Base-by-base conservation (phyloP, 306 rosid genomes). In the Vicia sativa region DNA sequence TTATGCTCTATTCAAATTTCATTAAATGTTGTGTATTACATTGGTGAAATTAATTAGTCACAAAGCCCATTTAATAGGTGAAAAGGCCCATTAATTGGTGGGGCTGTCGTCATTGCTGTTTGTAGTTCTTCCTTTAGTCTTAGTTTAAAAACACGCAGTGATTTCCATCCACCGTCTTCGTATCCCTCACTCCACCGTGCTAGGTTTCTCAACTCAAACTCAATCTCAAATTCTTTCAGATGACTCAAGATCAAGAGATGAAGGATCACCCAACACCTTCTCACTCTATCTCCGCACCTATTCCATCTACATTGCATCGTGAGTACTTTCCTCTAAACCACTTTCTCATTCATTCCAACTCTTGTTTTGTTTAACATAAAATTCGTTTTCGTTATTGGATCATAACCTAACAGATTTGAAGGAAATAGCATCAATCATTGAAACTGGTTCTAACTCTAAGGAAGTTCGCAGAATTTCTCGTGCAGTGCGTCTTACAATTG, bases 391-490 rank as follows among this genome's bases (percentile, higher is more conserved):
- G 16, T 0, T 55, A 41, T 28, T 67, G 45, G 4, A 73, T 35
- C 21, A 4, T 2, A 11, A 46, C 12, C 18, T 38, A 56, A 43
- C 85, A 95, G 99, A 87, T 84, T 87, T 95, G 87, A 90, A 88
- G 86, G 99, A 90, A 83, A 95, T 95, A 74, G 92, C 85, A 0
- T 81, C 95, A 8, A 86, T 85, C 14, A 86, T 95, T 38, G 97
- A 87, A 81, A 87, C 90, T 1, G 96, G 97, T 41, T 89, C 96
- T 0, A 84, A 88, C 74, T 82, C 82, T 9, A 82, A 90, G 74
- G 99, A 95, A 79, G 96, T 95, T 59, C 87, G 99, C 8, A 77
- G 97, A 63, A 87, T 95, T 74, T 78, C 90, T 70, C 95, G 97
- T 56, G 97, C 87, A 29, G 83, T 95, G 46, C 89, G 99, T 69